Conservation (phyloP, 1,284 basidiomycete genomes). For the Cutaneotrichosporon mucoides region DNA sequence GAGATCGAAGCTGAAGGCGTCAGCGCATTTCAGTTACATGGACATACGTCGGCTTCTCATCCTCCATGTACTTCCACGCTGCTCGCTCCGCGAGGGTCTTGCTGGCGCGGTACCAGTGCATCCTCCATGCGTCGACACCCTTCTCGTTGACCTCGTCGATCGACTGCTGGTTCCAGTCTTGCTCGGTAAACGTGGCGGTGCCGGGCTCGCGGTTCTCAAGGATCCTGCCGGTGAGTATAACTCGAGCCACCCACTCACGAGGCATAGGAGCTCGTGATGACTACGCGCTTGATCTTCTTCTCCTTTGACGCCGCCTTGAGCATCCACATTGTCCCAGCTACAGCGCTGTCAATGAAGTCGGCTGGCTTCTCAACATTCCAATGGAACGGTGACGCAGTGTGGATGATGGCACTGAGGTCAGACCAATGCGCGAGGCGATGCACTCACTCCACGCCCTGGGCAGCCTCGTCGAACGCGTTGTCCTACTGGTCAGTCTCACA, state of each 20-base stretch:
- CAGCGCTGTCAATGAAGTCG: constrained; percentile 50
- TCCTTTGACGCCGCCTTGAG: constrained; percentile 35
- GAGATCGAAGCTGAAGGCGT: constrained; percentile 11
- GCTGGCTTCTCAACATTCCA: constrained; percentile 27
- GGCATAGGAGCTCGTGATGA: constrained; percentile 51
- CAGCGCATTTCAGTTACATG: too few relatives aligned
- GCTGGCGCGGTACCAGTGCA: constrained; percentile 42
- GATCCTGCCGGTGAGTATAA: constrained; percentile 2
- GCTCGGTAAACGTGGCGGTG: constrained; percentile 23
- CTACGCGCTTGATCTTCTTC: constrained; percentile 41
- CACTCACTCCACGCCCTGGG: constrained; percentile 47
- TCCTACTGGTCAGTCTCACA: not conserved
- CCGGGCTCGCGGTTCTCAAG: constrained; percentile 27
- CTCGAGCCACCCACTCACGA: not conserved
- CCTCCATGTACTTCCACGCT: constrained; percentile 42
- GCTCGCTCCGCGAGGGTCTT: constrained; percentile 45
- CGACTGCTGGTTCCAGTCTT: constrained; percentile 29
- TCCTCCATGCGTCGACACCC: constrained; percentile 23
- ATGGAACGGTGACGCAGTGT: constrained; percentile 31
- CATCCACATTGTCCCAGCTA: constrained; percentile 48
- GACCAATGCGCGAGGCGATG: constrained; percentile 4
- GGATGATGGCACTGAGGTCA: constrained; percentile 21
- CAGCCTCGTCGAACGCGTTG: constrained; percentile 49
- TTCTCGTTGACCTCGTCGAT: constrained; percentile 27
- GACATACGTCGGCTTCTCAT: constrained; percentile 24